Conservation (phyloP, 1,284 basidiomycete genomes). For the Butyriboletus appendiculatus region DNA sequence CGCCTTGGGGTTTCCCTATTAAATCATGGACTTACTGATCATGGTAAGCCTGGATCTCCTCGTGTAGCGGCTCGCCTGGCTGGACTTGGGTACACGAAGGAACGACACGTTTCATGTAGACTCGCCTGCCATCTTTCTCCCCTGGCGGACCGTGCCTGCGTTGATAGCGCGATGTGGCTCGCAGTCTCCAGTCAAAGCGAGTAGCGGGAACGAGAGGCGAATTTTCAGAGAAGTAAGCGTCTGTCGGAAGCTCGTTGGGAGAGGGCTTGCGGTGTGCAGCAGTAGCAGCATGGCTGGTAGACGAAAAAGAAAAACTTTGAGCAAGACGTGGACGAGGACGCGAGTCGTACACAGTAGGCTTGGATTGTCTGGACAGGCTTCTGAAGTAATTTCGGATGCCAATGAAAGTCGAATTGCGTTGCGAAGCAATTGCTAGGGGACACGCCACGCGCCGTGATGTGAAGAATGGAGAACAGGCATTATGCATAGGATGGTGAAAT, state of each 20-base stretch:
- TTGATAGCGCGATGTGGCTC: slow-evolving; percentile 35
- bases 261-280: slow-evolving; percentile 16
- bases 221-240: slow-evolving; percentile 32
- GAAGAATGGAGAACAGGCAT: slow-evolving; percentile 10
- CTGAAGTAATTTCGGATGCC: slow-evolving; percentile 34
- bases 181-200: slow-evolving; percentile 43
- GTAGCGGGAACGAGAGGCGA: slow-evolving; percentile 30
- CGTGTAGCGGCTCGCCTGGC: slow-evolving; percentile 41
- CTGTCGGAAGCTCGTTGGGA: slow-evolving; percentile 24
- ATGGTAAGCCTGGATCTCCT: slow-evolving; percentile 47
- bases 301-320: slow-evolving; percentile 20
- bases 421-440: slow-evolving; percentile 4
- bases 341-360: background rate
- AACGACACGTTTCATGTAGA: slow-evolving; percentile 37
- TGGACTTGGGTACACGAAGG: slow-evolving; percentile 37
- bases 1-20: background rate
- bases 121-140: slow-evolving; percentile 8
- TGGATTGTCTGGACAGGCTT: slow-evolving; percentile 9
- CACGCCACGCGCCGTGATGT: background rate
- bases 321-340: background rate
- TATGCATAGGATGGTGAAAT: slow-evolving; percentile 14
- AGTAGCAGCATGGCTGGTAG: background rate
- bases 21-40: slow-evolving; percentile 38
- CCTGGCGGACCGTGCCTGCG: background rate
- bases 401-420: slow-evolving; percentile 28